phyloP scores from a whole-genome alignment of 768 basidiomycete species.

The Calocybe gangraenosa region DNA sequence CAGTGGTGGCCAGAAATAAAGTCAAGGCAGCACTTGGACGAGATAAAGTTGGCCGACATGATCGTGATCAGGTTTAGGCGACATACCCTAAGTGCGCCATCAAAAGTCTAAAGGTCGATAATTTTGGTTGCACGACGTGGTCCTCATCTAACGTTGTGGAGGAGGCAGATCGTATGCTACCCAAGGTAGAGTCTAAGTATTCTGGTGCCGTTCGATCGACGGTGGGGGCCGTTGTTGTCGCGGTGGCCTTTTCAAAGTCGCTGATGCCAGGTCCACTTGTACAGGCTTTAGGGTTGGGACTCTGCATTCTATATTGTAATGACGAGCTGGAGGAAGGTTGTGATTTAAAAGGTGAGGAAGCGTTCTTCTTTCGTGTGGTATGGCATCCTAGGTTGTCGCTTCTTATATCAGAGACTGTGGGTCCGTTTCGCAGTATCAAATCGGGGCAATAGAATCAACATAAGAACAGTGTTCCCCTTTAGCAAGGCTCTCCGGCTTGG shows the following conservation, averaged over 20 bases:
- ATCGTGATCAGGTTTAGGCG: not conserved
- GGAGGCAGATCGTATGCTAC: conserved; percentile 26
- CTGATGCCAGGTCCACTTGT: not conserved
- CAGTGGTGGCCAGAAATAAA: conserved; percentile 83
- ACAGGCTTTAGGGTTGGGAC: not conserved
- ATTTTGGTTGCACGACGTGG: conserved; percentile 18
- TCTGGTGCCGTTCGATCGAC: conserved; percentile 4
- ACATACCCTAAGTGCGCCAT: conserved; percentile 66
- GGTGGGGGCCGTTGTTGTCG: conserved; percentile 1
- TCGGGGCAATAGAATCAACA: conserved; percentile 24
- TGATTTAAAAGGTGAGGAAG: not conserved
- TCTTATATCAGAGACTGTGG: conserved; percentile 28
- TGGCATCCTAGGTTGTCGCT: conserved; percentile 7
- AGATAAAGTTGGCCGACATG: conserved; percentile 2
- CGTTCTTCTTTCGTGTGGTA: conserved; percentile 2
- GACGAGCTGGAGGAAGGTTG: not conserved
- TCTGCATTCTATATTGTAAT: conserved; percentile 4
- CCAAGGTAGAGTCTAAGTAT: conserved; percentile 18
- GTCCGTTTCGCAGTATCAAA: conserved; percentile 19
- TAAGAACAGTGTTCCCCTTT: conserved; percentile 20
- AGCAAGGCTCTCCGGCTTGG: conserved; percentile 24
- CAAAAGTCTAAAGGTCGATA: conserved; percentile 57
- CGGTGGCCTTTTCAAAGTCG: conserved; percentile 4
- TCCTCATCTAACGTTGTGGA: conserved; percentile 25
- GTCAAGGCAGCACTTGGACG: conserved; percentile 65